A percentile compares a stretch with the other conserved stretches of the same genome.
phyloP scores from a whole-genome alignment of 1,139 yeast species.

The Maudiozyma humilis region DNA sequence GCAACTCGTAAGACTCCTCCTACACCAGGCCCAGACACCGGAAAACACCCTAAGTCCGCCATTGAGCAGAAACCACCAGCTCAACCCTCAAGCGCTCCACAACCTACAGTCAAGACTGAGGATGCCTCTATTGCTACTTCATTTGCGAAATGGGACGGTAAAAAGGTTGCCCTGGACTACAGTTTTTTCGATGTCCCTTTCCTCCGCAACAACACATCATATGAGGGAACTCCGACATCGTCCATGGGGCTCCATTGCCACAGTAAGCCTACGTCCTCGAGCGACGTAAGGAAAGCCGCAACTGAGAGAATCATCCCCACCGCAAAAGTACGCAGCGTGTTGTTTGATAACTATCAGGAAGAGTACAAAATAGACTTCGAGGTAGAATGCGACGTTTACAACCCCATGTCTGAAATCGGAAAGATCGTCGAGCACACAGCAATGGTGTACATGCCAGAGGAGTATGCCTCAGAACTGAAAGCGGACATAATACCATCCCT shows the following conservation, averaged over 20 bases:
- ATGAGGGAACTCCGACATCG: conserved; percentile 10
- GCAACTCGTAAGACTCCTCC: too few relatives aligned
- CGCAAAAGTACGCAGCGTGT: conserved; percentile 22
- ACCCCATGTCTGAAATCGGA: conserved; percentile 68
- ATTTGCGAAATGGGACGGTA: conserved; percentile 12
- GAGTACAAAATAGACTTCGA: conserved; percentile 25
- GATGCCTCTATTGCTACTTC: too few relatives aligned
- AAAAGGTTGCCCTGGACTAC: conserved; percentile 10
- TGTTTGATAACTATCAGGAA: conserved; percentile 29
- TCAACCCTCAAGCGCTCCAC: too few relatives aligned
- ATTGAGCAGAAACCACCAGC: too few relatives aligned
- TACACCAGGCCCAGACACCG: neutral
- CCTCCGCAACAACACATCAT: conserved; percentile 4
- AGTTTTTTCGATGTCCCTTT: conserved; percentile 18
- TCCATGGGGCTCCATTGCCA: conserved; percentile 12
- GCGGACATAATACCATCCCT: conserved; percentile 41
- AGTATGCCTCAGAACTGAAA: conserved; percentile 35
- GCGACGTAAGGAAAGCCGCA: neutral
- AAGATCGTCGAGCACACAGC: conserved; percentile 46
- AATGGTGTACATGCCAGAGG: conserved; percentile 38
- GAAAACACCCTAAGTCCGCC: too few relatives aligned
- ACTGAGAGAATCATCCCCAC: conserved; percentile 5
- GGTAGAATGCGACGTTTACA: conserved; percentile 32
- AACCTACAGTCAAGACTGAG: too few relatives aligned
- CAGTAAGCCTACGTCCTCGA: neutral